Percentiles rank a stretch among this genome's conserved stretches.
These are phyloP conservation scores for Daucus carota DNA, from an alignment of 129 eudicot species.

Conservation along the genomic window DNA sequence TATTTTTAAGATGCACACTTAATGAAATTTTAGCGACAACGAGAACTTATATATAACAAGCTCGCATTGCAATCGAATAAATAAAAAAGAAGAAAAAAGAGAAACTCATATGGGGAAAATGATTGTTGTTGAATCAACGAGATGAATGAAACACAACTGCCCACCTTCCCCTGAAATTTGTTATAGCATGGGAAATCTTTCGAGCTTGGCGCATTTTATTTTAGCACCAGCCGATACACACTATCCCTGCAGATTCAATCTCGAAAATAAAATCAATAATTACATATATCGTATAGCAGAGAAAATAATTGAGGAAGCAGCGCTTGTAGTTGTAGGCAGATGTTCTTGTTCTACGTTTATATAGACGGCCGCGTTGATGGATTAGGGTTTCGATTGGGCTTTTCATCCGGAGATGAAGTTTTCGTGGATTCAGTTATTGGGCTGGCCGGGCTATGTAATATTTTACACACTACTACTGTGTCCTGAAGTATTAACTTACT, in stretches of 20 bases:
- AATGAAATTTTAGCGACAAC: too few species aligned
- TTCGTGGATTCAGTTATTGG: not conserved
- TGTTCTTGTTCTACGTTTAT: not conserved
- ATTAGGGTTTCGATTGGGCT: not conserved
- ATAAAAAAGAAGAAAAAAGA: not conserved
- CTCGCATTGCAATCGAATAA: too few species aligned
- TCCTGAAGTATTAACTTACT: too few species aligned
- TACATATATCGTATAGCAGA: too few species aligned
- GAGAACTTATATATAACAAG: too few species aligned
- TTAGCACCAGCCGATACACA: conserved; percentile 43
- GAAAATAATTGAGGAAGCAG: not conserved
- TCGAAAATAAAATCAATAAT: not conserved
- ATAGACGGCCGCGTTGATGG: not conserved
- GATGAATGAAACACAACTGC: conserved; percentile 34
- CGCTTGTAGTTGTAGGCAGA: not conserved
- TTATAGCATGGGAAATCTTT: conserved; percentile 36
- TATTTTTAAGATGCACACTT: too few species aligned
- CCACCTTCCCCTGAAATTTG: conserved; percentile 28
- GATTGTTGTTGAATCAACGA: conserved; percentile 30
- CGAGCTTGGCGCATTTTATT: conserved; percentile 16
- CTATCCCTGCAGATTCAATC: conserved; percentile 25
- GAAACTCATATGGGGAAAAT: conserved; percentile 29
- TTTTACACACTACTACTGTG: too few species aligned
- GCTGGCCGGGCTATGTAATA: not conserved
- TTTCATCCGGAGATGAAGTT: not conserved